A percentile compares a stretch with the other conserved stretches of the same genome.
Conservation (phyloP, 306 rosid genomes). For the Amphicarpaea edgeworthii region DNA sequence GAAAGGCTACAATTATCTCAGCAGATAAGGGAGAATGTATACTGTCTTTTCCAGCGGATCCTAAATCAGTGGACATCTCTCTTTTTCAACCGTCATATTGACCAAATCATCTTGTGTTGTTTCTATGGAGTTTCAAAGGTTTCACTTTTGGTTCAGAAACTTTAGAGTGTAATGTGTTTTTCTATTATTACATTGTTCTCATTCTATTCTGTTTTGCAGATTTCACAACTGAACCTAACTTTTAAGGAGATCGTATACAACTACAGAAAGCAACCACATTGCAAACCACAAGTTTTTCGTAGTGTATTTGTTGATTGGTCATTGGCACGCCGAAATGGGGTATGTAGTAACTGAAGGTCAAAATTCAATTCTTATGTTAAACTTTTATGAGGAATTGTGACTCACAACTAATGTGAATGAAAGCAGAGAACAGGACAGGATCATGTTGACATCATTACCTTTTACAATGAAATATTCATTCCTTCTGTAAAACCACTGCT, state of each 20-base stretch:
- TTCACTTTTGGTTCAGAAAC: constrained; percentile 31
- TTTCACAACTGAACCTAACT: constrained; percentile 86
- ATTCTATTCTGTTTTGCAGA: constrained; percentile 69
- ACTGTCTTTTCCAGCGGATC: constrained; percentile 90
- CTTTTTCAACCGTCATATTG: constrained; percentile 92
- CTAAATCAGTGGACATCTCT: constrained; percentile 80
- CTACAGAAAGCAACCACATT: constrained; percentile 95
- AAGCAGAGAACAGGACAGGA: constrained; percentile 81
- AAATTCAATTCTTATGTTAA: constrained; percentile 24
- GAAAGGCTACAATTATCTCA: constrained; percentile 93
- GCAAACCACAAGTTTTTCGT: constrained; percentile 92
- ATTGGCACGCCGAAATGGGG: constrained; percentile 77
- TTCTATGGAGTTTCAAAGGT: constrained; percentile 98
- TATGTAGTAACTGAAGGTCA: constrained; percentile 41
- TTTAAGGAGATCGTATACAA: constrained; percentile 87
- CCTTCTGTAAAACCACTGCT: constrained; percentile 89
- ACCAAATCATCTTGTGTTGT: constrained; percentile 94
- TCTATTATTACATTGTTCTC: constrained; percentile 34
- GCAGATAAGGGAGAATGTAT: constrained; percentile 89
- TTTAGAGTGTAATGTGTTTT: constrained; percentile 21
- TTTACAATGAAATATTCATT: constrained; percentile 87
- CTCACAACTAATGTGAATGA: constrained; percentile 51
- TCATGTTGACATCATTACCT: constrained; percentile 88
- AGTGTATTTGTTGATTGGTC: constrained; percentile 91
- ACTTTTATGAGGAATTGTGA: constrained; percentile 40